Conservation (phyloP, 2,329 filamentous ascomycete genomes). For the Xylariomycetidae sp. region DNA sequence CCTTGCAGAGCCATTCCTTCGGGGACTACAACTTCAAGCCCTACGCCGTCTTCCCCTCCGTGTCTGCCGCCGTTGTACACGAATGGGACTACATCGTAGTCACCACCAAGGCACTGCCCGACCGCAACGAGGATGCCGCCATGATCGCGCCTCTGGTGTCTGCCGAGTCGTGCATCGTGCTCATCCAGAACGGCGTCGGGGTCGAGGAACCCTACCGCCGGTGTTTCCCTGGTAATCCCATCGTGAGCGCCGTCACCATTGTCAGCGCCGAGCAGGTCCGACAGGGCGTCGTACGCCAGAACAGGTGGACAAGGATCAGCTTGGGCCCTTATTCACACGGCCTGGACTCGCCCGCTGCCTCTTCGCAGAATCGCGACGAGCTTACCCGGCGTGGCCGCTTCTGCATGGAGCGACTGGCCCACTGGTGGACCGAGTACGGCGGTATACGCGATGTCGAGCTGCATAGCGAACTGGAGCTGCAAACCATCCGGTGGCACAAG, state of each 20-base stretch:
- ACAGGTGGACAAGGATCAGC: slow-evolving; percentile 68
- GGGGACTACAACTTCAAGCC: slow-evolving; percentile 61
- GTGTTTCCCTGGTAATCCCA: slow-evolving; percentile 53
- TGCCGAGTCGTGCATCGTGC: slow-evolving; percentile 50
- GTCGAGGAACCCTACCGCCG: slow-evolving; percentile 60
- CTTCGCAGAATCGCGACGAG: slow-evolving; percentile 14
- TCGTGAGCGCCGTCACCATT: slow-evolving; percentile 64
- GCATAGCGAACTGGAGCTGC: slow-evolving; percentile 59
- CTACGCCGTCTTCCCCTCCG: slow-evolving; percentile 55
- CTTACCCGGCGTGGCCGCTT: slow-evolving; percentile 30
- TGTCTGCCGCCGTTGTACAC: slow-evolving; percentile 43
- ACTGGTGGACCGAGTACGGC: slow-evolving; percentile 49
- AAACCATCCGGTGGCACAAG: slow-evolving; percentile 70
- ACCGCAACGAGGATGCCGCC: slow-evolving; percentile 54
- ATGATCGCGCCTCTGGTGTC: slow-evolving; percentile 56
- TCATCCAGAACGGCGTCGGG: slow-evolving; percentile 68
- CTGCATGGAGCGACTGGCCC: slow-evolving; percentile 43
- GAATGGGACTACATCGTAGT: slow-evolving; percentile 62
- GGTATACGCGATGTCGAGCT: slow-evolving; percentile 60
- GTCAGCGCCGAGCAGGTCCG: slow-evolving; percentile 60
- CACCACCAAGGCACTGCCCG: slow-evolving; percentile 64
- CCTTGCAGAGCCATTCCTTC: slow-evolving; percentile 59
- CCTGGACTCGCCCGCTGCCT: slow-evolving; percentile 28
- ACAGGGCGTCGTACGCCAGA: slow-evolving; percentile 60
- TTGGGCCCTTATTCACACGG: slow-evolving; percentile 59